These are phyloP conservation scores for Madurella mycetomatis DNA, from an alignment of 2,329 filamentous ascomycete genomes.

Conservation along the genomic window DNA sequence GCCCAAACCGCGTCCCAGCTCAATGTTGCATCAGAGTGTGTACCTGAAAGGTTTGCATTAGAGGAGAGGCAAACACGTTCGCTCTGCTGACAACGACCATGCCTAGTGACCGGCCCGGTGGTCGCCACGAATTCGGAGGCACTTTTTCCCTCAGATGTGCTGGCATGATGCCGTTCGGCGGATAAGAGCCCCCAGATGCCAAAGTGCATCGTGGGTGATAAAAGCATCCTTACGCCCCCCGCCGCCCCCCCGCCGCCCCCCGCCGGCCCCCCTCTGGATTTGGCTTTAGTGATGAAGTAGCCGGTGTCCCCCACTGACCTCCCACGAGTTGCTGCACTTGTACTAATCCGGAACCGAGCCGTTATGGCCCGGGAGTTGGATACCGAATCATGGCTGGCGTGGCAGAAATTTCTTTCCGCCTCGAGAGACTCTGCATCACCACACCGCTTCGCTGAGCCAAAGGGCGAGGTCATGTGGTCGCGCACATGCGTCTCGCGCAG, in stretches of 20 bases:
- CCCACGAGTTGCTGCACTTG: background rate
- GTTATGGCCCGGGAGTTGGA: background rate
- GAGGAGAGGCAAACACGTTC: too few relatives aligned
- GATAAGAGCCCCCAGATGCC: background rate
- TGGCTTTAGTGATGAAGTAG: background rate
- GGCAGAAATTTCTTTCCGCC: conserved; percentile 9
- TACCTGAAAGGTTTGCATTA: too few relatives aligned
- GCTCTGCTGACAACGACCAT: background rate
- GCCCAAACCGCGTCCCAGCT: background rate
- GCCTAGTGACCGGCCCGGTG: background rate
- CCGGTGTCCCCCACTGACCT: conserved; percentile 3
- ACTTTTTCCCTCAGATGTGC: background rate
- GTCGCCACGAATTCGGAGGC: background rate
- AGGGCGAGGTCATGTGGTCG: conserved; percentile 13
- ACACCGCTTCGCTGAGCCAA: conserved; percentile 9
- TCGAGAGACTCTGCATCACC: background rate
- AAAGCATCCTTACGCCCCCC: background rate
- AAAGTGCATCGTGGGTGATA: background rate
- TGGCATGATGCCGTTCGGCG: conserved; percentile 10
- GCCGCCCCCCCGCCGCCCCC: too few relatives aligned
- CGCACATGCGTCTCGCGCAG: background rate
- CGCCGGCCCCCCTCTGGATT: background rate
- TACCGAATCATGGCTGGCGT: conserved; percentile 9
- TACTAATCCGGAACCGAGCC: conserved; percentile 8
- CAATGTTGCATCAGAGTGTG: too few relatives aligned